Evolutionary conservation across 1,284 basidiomycete genomes (phyloP).

Genomic region (Malassezia brasiliensis): DNA sequence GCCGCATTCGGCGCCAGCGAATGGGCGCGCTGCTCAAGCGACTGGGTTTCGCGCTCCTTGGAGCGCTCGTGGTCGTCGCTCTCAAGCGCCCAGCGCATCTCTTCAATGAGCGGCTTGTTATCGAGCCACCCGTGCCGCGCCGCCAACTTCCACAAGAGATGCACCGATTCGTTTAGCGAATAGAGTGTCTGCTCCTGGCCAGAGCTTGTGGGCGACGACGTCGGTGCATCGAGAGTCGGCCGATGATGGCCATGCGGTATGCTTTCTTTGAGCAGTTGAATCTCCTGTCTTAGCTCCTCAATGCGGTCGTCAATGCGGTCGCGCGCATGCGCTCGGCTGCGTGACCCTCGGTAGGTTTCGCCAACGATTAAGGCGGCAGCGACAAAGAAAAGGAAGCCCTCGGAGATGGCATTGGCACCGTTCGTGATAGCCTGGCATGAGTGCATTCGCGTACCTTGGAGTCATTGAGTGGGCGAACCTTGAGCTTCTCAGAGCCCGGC

Average conservation of each 20-base stretch:
- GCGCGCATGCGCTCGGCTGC: slow-evolving; percentile 35
- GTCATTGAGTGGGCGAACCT: slow-evolving; percentile 45
- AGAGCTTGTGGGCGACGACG: not conserved
- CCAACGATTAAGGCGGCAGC: slow-evolving; percentile 42
- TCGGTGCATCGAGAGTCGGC: not conserved
- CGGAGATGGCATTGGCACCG: slow-evolving; percentile 41
- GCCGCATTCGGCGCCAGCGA: not conserved
- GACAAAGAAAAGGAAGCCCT: slow-evolving; percentile 43
- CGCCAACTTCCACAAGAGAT: slow-evolving; percentile 10
- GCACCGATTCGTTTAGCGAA: not conserved
- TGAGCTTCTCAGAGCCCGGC: slow-evolving; percentile 21
- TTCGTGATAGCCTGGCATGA: slow-evolving; percentile 24
- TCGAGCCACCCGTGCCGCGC: slow-evolving; percentile 13
- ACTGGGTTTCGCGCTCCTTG: not conserved
- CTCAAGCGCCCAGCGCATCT: slow-evolving; percentile 11
- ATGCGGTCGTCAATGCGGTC: slow-evolving; percentile 35
- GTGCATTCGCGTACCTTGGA: slow-evolving; percentile 19
- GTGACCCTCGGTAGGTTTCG: slow-evolving; percentile 35
- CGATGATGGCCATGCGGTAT: not conserved
- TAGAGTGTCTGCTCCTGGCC: not conserved
- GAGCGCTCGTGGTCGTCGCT: not conserved
- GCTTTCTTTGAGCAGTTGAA: slow-evolving; percentile 18
- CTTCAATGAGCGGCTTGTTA: not conserved
- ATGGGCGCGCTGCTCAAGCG: not conserved
- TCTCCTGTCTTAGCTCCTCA: slow-evolving; percentile 22